Base-by-base conservation (phyloP, 768 basidiomycete genomes). In the Mrakia gelida region DNA sequence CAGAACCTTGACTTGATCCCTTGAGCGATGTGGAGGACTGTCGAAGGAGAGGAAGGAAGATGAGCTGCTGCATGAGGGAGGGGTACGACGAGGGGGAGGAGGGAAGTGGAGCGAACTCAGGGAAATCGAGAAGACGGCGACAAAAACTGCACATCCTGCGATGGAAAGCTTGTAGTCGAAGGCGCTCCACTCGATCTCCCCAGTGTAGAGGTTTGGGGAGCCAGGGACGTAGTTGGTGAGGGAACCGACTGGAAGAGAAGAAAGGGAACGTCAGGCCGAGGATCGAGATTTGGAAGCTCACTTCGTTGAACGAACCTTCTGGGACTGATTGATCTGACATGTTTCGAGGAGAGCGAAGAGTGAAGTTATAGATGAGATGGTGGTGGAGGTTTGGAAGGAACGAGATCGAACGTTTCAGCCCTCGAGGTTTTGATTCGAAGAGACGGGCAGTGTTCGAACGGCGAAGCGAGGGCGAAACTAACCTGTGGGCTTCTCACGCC, bases 11-110 rank as follows among this genome's bases (percentile, higher is more conserved):
- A 73, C 5, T 41, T 54, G 71, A 73, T 54, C 0, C 43, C 45
- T 61, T 73, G 71, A 26, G 49, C 71, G 71, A 73, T 28, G 56
- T 73, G 71, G n/a, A 61, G 30, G 34, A 73, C 71, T 73, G 49
- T 71, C 18, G 67, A 10, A 41, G 26, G 7, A 41, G 38, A 45
- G 10, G 23, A 67, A 38, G 65, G 18, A 21, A n/a, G 67, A 45
- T 38, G 34, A 41, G 67, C 38, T 4, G 45, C 45, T 11, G 45
- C 45, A 3, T 32, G 30, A 68, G 10, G 3, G 65, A 34, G 3
- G 11, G 38, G 8, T 13, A 38, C 21, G 65, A 68, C n/a, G n/a
- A n/a, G n/a, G n/a, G n/a, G n/a, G n/a, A n/a, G n/a, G n/a, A 21
- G 65, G 26, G 10, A 13, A 34, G 63, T 9, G 65, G 26, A 32